These are phyloP conservation scores for Blastobotrys muscicola DNA, from an alignment of 805 yeast genomes.

Conservation along the genomic window DNA sequence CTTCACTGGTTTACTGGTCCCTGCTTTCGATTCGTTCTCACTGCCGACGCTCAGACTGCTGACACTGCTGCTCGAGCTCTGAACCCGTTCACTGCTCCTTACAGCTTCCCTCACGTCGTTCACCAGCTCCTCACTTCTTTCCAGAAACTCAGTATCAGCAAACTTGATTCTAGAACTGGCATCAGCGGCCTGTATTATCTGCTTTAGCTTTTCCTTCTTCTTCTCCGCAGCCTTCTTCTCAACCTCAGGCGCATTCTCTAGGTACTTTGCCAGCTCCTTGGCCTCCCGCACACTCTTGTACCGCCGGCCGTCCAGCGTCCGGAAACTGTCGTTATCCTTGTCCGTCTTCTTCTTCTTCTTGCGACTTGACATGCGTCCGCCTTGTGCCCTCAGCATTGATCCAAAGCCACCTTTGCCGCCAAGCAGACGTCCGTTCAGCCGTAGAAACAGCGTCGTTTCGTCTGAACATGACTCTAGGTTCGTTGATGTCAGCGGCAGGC, in stretches of 20 bases:
- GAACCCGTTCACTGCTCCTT: not conserved
- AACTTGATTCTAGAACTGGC: conserved; percentile 24
- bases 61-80: no score
- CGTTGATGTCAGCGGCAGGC: no score
- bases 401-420: conserved; percentile 52
- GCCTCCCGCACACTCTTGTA: conserved; percentile 31
- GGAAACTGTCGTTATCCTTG: conserved; percentile 27
- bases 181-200: conserved; percentile 20
- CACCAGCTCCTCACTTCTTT: conserved; percentile 31
- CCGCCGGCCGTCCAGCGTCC: conserved; percentile 35
- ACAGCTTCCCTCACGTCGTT: conserved; percentile 29
- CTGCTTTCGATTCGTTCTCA: not conserved
- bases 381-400: conserved; percentile 33
- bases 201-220: conserved; percentile 31
- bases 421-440: conserved; percentile 26
- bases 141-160: conserved; percentile 31
- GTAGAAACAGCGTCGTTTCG: conserved; percentile 4
- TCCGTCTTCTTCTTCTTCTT: conserved; percentile 15
- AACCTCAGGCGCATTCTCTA: conserved; percentile 13
- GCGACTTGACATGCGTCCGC: conserved; percentile 29
- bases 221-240: conserved; percentile 17
- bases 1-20: not conserved
- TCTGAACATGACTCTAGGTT: no score
- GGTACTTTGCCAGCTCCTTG: conserved; percentile 28
- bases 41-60: not conserved